A percentile compares a stretch with the other conserved stretches of the same genome.
phyloP scores from a whole-genome alignment of 257 asterid species.

The Haberlea rhodopensis region DNA sequence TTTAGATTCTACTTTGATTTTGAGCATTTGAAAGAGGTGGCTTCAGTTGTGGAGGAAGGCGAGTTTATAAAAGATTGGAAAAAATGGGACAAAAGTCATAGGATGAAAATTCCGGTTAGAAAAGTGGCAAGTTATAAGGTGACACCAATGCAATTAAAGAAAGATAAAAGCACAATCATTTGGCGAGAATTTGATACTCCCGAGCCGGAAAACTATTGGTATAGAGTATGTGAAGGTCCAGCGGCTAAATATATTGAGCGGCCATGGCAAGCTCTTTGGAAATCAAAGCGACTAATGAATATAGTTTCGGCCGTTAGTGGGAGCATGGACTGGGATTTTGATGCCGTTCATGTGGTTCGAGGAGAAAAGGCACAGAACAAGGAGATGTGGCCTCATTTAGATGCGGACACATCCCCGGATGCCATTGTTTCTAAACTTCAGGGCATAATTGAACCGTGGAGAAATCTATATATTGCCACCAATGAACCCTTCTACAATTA shows the following conservation, averaged over 20 bases:
- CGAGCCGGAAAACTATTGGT: conserved; percentile 93
- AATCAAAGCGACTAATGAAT: conserved; percentile 87
- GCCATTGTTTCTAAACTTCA: conserved; percentile 64
- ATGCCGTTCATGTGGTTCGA: conserved; percentile 86
- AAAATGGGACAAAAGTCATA: conserved; percentile 71
- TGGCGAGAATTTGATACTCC: conserved; percentile 76
- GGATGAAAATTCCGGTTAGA: conserved; percentile 53
- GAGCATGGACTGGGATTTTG: conserved; percentile 98
- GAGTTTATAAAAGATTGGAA: conserved; percentile 80
- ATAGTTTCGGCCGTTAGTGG: conserved; percentile 90
- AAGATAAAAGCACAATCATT: conserved; percentile 72
- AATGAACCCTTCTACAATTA: conserved; percentile 81
- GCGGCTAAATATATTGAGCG: conserved; percentile 71
- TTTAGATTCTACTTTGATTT: conserved; percentile 89
- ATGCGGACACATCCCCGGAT: conserved; percentile 86
- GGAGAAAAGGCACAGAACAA: conserved; percentile 82
- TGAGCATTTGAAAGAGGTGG: conserved; percentile 79
- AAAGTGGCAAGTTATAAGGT: conserved; percentile 62
- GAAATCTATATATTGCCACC: conserved; percentile 82
- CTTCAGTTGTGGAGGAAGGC: conserved; percentile 71
- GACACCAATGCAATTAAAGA: conserved; percentile 67
- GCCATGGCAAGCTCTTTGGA: conserved; percentile 89
- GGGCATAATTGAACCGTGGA: conserved; percentile 60
- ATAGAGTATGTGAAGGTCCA: conserved; percentile 92
- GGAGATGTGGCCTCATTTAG: conserved; percentile 79